Evolutionary conservation across 495 filamentous ascomycete species (phyloP), one percentile per base, ranked within the genome.

Genomic region (Aspergillus wentii): DNA sequence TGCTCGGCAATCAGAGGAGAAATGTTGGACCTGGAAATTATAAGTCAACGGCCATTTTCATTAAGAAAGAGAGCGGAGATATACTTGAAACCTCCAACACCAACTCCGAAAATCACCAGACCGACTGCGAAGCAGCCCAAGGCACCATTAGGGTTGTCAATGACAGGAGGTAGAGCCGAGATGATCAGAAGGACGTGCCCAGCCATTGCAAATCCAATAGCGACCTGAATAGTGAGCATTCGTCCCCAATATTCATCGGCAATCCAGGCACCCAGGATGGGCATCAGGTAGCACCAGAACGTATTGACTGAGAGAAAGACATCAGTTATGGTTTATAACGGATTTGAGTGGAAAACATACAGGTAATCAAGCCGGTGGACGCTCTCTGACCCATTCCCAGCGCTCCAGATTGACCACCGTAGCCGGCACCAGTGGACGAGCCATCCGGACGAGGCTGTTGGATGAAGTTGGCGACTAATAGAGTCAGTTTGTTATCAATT

Each of bases 181-280:
- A 79, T 59, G 44, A 80, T 68, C 18, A 87, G 65, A 30, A 86
- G 72, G 38, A 82, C 59, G 47, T 85, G 83, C 7, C 82, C 84
- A 28, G 83, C 11, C 44, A 82, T 73, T 30, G 76, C 77, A 47
- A 83, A 55, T 14, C 42, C 54, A 35, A 83, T 63, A 4, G 80
- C 69, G 16, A 61, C 57, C 40, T 68, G 66, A 59, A 89, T 85
- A 16, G 84, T 86, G 50, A 73, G 78, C 60, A 80, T 83, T 41
- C 83, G 79, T 30, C 85, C 85, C 57, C 75, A 76, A 47, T 78
- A 80, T 30, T 74, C 76, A 61, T 90, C 86, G 33, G 86, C 85
- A 36, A 89, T 50, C 49, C 77, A 86, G 47, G 80, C 83, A 56
- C 80, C 77, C 13, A 84, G 41, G 16, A 87, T 64, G 11, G 86